Percentiles rank a stretch among this genome's conserved stretches.
These are phyloP conservation scores for Irpex sp. DNA, from an alignment of 1,284 basidiomycete genomes.

Conservation along the genomic window DNA sequence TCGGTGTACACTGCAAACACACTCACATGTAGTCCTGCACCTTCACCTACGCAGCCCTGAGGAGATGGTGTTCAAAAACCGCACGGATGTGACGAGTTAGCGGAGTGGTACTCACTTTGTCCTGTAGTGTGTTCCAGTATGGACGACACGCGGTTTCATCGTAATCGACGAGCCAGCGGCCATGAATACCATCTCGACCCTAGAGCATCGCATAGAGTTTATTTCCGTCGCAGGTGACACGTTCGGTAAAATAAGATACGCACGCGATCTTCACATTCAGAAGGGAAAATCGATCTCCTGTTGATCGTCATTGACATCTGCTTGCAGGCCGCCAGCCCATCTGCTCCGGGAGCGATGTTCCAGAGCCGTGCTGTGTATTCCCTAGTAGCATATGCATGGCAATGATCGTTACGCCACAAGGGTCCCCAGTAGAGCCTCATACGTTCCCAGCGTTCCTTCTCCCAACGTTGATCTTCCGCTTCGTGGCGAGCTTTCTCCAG, in stretches of 20 bases:
- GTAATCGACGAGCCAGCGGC: conserved; percentile 19
- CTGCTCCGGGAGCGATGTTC: not conserved
- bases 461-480: conserved; percentile 12
- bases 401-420: not conserved
- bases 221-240: not conserved
- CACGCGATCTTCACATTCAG: conserved; percentile 1
- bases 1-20: not conserved
- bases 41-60: conserved; percentile 12
- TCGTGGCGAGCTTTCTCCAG: conserved; percentile 4
- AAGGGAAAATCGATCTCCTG: not conserved
- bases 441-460: conserved; percentile 13
- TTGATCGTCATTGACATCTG: conserved; percentile 2
- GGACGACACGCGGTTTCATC: conserved; percentile 19
- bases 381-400: conserved; percentile 1
- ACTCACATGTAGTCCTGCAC: conserved; percentile 2
- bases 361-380: conserved; percentile 1
- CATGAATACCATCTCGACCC: conserved; percentile 13
- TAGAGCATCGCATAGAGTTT: not conserved
- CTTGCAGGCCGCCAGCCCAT: conserved; percentile 1
- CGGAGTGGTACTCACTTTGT: conserved; percentile 12
- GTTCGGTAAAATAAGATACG: not conserved
- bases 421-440: not conserved
- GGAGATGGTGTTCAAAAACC: no score
- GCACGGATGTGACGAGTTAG: not conserved
- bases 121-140: conserved; percentile 13